Evolutionary conservation across 2,329 filamentous ascomycete genomes (phyloP).

Genomic region (Lachnellula occidentalis): DNA sequence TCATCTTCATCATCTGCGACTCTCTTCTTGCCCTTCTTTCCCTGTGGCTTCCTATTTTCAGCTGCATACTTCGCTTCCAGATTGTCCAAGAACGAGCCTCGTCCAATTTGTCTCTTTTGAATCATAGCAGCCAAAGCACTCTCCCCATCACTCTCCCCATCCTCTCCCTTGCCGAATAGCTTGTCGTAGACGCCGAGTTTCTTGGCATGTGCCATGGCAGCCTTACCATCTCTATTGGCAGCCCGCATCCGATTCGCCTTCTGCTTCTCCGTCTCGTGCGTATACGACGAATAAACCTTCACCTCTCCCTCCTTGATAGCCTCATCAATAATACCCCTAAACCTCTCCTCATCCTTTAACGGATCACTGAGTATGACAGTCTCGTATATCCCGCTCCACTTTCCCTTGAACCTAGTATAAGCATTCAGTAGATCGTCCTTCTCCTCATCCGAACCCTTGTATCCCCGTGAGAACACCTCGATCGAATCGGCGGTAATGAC

Average conservation of each 20-base stretch:
- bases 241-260: slow-evolving; percentile 53
- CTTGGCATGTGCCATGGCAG: slow-evolving; percentile 71
- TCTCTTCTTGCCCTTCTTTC: slow-evolving; percentile 49
- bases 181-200: slow-evolving; percentile 70
- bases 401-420: slow-evolving; percentile 67
- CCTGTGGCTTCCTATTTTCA: slow-evolving; percentile 37
- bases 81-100: slow-evolving; percentile 62
- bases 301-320: slow-evolving; percentile 70
- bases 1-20: slow-evolving; percentile 53
- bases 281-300: slow-evolving; percentile 61
- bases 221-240: slow-evolving; percentile 61
- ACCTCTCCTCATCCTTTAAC: slow-evolving; percentile 78
- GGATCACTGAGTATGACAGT: slow-evolving; percentile 82
- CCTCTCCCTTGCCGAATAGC: slow-evolving; percentile 52
- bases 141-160: slow-evolving; percentile 37
- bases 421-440: slow-evolving; percentile 68
- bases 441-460: slow-evolving; percentile 86
- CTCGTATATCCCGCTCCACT: slow-evolving; percentile 74
- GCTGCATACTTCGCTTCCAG: slow-evolving; percentile 70
- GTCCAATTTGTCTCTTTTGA: slow-evolving; percentile 60
- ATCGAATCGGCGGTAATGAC: slow-evolving; percentile 71
- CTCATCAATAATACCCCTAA: slow-evolving; percentile 71
- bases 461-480: slow-evolving; percentile 66
- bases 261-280: slow-evolving; percentile 64
- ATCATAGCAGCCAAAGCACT: slow-evolving; percentile 69